These are phyloP conservation scores for Flaveria ramosissima DNA, from an alignment of 129 eudicot species.

Conservation along the genomic window DNA sequence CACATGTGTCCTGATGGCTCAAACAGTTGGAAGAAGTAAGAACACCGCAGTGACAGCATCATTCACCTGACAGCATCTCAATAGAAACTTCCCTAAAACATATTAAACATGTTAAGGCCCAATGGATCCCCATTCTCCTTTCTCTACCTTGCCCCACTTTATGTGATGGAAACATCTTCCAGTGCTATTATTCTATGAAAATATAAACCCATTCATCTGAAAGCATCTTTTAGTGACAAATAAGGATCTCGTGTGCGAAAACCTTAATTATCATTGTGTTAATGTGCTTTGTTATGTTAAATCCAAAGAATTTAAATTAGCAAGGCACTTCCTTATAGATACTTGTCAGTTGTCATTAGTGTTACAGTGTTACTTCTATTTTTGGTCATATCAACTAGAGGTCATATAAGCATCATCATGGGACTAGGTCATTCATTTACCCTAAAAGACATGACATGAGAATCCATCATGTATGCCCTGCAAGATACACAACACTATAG, in stretches of 20 bases:
- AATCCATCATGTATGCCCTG: neutral
- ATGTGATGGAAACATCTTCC: constrained; percentile 9
- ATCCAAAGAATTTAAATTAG: neutral
- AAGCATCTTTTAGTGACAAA: constrained; percentile 3
- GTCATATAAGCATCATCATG: neutral
- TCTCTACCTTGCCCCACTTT: constrained; percentile 9
- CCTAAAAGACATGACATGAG: neutral
- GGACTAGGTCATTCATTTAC: neutral
- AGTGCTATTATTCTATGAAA: neutral
- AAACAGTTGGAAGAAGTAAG: neutral
- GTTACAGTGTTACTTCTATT: neutral
- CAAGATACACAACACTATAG: neutral
- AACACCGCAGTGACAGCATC: neutral
- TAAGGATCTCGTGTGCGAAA: constrained; percentile 5
- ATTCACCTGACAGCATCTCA: neutral
- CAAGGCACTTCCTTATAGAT: neutral
- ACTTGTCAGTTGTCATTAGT: constrained; percentile 1
- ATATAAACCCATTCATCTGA: neutral
- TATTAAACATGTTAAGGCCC: neutral
- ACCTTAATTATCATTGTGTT: neutral
- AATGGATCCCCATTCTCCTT: neutral
- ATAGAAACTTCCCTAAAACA: neutral
- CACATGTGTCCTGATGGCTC: neutral
- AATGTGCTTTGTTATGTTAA: neutral
- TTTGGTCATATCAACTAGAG: neutral